phyloP scores from a whole-genome alignment of 225 moss, liverwort and hornwort species.

The Climacium dendroides region DNA sequence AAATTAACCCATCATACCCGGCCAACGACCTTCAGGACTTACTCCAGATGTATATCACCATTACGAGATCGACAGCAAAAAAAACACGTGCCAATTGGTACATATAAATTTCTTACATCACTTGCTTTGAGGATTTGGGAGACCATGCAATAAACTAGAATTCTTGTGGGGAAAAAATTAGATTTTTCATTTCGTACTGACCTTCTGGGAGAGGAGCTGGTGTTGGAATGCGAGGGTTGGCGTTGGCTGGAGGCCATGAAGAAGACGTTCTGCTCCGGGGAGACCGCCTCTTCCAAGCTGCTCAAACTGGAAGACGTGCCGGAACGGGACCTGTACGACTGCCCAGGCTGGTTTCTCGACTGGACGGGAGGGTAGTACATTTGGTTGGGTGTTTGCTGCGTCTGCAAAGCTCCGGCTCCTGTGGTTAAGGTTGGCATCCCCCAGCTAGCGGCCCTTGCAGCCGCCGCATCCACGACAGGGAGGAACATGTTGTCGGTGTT shows the following conservation, averaged over 20 bases:
- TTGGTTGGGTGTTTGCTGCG: neutral
- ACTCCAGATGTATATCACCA: neutral
- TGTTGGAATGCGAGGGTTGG: slow-evolving; percentile 14
- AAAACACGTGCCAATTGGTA: neutral
- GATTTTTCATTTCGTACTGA: neutral
- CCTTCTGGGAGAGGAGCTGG: slow-evolving; percentile 20
- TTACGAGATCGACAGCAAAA: neutral
- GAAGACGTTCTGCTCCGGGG: slow-evolving; percentile 8
- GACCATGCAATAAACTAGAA: neutral
- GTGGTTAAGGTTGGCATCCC: neutral
- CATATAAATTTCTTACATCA: no score
- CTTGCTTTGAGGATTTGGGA: neutral
- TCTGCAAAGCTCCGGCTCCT: neutral
- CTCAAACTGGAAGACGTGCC: slow-evolving; percentile 24
- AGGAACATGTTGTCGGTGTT: neutral
- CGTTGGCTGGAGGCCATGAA: neutral
- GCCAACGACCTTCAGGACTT: neutral
- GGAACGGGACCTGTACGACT: slow-evolving; percentile 2
- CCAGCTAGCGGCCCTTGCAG: neutral
- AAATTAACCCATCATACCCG: neutral
- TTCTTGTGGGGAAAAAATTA: no score
- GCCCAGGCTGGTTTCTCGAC: neutral
- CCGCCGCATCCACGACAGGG: neutral
- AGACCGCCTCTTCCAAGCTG: slow-evolving; percentile 21
- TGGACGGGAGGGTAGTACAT: neutral